Evolutionary conservation across 345 rosid species (phyloP), one percentile per base, ranked within the genome.

Genomic region (Hirschfeldia incana): DNA sequence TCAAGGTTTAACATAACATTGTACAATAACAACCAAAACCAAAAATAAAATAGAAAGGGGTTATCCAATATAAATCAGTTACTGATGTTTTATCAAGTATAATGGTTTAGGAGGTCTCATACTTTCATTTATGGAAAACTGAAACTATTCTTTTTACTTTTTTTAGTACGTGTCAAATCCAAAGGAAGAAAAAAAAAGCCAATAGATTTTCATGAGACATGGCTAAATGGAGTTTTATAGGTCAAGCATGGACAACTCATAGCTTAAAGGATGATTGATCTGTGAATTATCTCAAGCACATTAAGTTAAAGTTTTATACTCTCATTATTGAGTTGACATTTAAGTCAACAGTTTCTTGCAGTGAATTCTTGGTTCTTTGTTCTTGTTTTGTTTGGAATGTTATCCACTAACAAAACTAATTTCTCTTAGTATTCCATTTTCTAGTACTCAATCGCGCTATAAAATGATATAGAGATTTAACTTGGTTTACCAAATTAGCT

Each of bases 211-310:
- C 30, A 8, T 21, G 11, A 49, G 8, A 49, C 29, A 3, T 57
- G 59, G 26, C 51, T 74, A 3, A 5, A 0, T n/a, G 58, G 66
- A 66, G 44, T 57, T 57, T 55, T 37, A 36, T 75, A 36, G 65
- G 26, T 57, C 65, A 55, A 66, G 3, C 76, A 73, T 73, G 70
- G 32, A 46, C 46, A 17, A 46, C 28, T 74, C 37, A 26, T 74
- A 5, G 64, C n/a, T 65, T 51, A 34, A 74, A 65, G 65, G 27
- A 32, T 42, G 30, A 67, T 55, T 67, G 68, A 58, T 75, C 33
- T 66, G 46, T 42, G 17, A 75, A 66, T 57, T 75, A 65, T 75
- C 44, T 66, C 58, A 55, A 37, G 17, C 72, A 27, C 32, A 65
- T 16, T 7, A 51, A 65, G 49, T 63, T 49, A 11, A 17, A 64